Percentiles rank a stretch among this genome's conserved stretches.
These are phyloP conservation scores for Eurotiales sp. DNA, from an alignment of 2,329 filamentous ascomycete genomes.

Conservation along the genomic window DNA sequence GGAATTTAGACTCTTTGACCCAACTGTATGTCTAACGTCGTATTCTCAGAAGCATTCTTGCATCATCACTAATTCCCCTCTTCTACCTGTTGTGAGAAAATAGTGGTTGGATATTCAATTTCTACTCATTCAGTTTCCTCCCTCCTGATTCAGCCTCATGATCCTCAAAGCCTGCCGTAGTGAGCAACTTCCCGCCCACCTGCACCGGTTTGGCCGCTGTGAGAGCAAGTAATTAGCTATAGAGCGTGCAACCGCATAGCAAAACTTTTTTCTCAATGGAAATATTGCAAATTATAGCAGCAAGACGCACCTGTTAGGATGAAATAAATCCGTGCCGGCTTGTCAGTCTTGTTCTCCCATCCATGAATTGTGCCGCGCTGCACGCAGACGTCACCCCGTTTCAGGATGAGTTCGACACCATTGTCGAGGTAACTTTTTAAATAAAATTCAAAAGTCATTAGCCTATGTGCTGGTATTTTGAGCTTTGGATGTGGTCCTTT, in stretches of 20 bases:
- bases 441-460: not conserved
- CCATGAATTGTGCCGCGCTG: conserved; percentile 27
- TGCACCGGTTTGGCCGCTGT: conserved; percentile 13
- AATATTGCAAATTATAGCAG: not conserved
- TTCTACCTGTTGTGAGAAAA: no score
- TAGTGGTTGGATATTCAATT: no score
- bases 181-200: conserved; percentile 14
- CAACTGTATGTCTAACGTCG: no score
- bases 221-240: not conserved
- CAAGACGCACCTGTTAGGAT: conserved; percentile 13
- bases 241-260: no score
- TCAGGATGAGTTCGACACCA: conserved; percentile 24
- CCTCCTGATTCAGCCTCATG: conserved; percentile 4
- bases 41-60: no score
- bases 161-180: conserved; percentile 4
- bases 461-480: no score
- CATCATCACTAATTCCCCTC: no score
- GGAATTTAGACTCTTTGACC: no score
- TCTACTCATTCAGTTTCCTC: not conserved
- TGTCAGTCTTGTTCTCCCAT: conserved; percentile 21
- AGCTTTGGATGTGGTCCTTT: not conserved
- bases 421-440: conserved; percentile 25
- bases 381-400: conserved; percentile 26
- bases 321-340: conserved; percentile 21
- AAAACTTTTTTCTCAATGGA: no score